Evolutionary conservation across 257 asterid species (phyloP), one percentile per base, ranked within the genome.

Genomic region (Scutellaria galericulata): DNA sequence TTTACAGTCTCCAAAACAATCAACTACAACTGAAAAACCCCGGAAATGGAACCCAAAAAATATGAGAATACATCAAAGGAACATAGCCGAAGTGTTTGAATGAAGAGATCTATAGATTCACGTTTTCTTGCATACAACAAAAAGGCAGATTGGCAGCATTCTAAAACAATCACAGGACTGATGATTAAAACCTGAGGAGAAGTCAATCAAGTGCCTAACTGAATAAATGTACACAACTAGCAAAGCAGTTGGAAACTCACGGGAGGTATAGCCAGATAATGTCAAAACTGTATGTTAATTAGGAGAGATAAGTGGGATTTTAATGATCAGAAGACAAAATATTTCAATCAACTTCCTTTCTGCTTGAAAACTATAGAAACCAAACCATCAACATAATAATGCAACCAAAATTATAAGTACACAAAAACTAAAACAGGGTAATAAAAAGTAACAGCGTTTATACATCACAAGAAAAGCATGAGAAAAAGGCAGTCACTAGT

Each of bases 211-310:
- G 88, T 72, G 70, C 75, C 73, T 31, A 77, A 46, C 68, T 71
- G 68, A 82, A 82, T 83, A 81, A 84, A 87, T 82, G 86, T 78
- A 77, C 64, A 64, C 85, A 85, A 82, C 89, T 77, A 86, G 84
- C 64, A 81, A 81, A 79, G 82, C 91, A 87, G 96, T 64, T 81
- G 88, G 87, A 75, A 68, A 66, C 78, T 88, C 96, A 88, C 89
- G 86, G 76, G 89, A 1, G 5, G 37, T 2, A 22, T 22, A 67
- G 58, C 81, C 67, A 74, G 31, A 68, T 15, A 60, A 53, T 68
- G 75, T 60, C 46, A 75, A 58, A 31, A 64, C 56, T 68, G 48
- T 20, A 24, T 2, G 24, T 9, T 39, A 52, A 68, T 41, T 18
- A 54, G 67, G 60, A 63, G 41, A 41, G 67, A 50, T 52, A 63